Evolutionary conservation across 2,329 filamentous ascomycete species (phyloP).

Genomic region (Ilyonectria mors-panacis): DNA sequence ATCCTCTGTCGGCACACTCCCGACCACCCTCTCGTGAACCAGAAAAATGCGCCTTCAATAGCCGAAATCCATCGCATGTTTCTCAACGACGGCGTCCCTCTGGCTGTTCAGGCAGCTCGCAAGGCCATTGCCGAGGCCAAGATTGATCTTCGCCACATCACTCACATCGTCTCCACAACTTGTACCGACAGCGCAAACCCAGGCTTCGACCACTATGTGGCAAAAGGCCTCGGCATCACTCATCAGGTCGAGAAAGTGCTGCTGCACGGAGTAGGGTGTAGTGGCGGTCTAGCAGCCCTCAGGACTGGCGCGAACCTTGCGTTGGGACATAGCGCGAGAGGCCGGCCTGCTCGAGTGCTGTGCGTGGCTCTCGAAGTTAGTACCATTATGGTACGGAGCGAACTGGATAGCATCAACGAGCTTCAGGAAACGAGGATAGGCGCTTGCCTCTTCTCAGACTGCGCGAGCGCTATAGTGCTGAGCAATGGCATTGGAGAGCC

Average conservation of each 20-base stretch:
- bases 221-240: conserved; percentile 70
- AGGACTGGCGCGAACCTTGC: conserved; percentile 78
- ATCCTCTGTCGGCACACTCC: conserved; percentile 73
- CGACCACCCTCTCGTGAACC: conserved; percentile 74
- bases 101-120: conserved; percentile 68
- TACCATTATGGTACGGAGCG: conserved; percentile 74
- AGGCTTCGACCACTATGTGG: conserved; percentile 77
- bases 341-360: conserved; percentile 73
- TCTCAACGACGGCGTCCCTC: conserved; percentile 69
- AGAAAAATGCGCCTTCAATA: conserved; percentile 66
- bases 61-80: conserved; percentile 69
- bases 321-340: conserved; percentile 71
- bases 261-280: conserved; percentile 77
- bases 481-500: conserved; percentile 72
- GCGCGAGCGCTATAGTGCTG: conserved; percentile 75
- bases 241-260: conserved; percentile 74
- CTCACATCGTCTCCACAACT: conserved; percentile 77
- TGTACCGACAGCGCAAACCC: conserved; percentile 80
- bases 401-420: conserved; percentile 74
- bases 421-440: conserved; percentile 75
- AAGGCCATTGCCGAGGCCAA: conserved; percentile 71
- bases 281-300: conserved; percentile 73
- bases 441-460: conserved; percentile 78
- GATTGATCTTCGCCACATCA: conserved; percentile 68
- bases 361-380: conserved; percentile 76